A percentile compares a stretch with the other conserved stretches of the same genome.
These are phyloP conservation scores for Narthecium ossifragum DNA, from an alignment of 106 monocot genomes.

Conservation along the genomic window DNA sequence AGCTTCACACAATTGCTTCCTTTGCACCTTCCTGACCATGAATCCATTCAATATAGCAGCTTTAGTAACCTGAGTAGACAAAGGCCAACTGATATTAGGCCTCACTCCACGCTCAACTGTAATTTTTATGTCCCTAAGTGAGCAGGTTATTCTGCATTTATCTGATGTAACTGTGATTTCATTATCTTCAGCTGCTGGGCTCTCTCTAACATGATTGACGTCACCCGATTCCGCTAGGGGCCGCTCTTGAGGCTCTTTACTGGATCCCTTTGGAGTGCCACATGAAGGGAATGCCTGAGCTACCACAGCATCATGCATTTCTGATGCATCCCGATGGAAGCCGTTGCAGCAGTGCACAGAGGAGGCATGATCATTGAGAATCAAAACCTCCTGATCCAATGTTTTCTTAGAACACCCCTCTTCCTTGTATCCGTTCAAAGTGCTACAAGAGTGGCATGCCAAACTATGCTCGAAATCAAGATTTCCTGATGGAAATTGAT, in stretches of 20 bases:
- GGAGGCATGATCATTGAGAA: too few relatives aligned
- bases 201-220: background rate
- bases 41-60: conserved; percentile 44
- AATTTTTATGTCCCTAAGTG: conserved; percentile 24
- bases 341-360: too few relatives aligned
- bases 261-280: too few relatives aligned
- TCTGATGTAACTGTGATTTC: conserved; percentile 7
- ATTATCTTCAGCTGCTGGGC: background rate
- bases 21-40: conserved; percentile 42
- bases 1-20: conserved; percentile 20
- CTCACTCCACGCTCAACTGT: conserved; percentile 36
- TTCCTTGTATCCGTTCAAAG: too few relatives aligned
- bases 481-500: background rate
- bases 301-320: too few relatives aligned
- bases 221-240: too few relatives aligned
- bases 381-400: too few relatives aligned
- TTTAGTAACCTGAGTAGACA: conserved; percentile 31
- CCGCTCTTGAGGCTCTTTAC: too few relatives aligned
- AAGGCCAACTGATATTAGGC: conserved; percentile 41
- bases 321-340: too few relatives aligned
- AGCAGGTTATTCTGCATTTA: conserved; percentile 33
- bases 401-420: too few relatives aligned
- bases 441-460: too few relatives aligned
- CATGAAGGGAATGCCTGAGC: too few relatives aligned
- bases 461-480: conserved; percentile 13